Percentiles rank a stretch among this genome's conserved stretches.
Conservation (phyloP, 768 basidiomycete species). For the Mycena vitilis region DNA sequence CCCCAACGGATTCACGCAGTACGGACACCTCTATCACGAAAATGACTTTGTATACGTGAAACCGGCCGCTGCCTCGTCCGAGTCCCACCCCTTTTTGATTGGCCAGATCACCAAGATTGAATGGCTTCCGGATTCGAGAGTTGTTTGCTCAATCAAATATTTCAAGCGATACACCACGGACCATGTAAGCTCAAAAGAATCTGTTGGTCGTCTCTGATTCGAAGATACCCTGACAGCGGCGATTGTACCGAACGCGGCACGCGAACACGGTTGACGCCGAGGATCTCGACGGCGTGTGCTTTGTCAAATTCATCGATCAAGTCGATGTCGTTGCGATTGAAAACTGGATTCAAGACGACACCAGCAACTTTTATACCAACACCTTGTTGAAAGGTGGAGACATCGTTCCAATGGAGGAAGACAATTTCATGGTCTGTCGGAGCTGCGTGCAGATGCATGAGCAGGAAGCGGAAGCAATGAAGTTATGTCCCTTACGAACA, state of each 20-base stretch:
- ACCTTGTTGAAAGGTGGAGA: background rate
- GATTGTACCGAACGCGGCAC: slow-evolving; percentile 12
- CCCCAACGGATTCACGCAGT: slow-evolving; percentile 9
- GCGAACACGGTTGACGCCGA: background rate
- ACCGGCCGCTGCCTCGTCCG: background rate
- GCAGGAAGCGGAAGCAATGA: background rate
- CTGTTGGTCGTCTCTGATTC: background rate
- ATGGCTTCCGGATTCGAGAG: background rate
- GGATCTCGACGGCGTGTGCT: slow-evolving; percentile 17
- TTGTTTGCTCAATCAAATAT: slow-evolving; percentile 10
- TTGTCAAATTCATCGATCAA: slow-evolving; percentile 16
- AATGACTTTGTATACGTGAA: slow-evolving; percentile 29
- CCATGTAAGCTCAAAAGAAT: background rate
- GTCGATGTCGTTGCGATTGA: slow-evolving; percentile 6
- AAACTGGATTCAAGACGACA: slow-evolving; percentile 13
- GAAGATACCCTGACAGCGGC: slow-evolving; percentile 6
- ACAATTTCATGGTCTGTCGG: slow-evolving; percentile 4
- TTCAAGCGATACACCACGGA: slow-evolving; percentile 25
- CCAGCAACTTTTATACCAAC: slow-evolving; percentile 20
- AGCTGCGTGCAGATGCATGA: slow-evolving; percentile 2
- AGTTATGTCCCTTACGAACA: background rate
- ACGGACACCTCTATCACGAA: slow-evolving; percentile 6
- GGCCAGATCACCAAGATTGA: slow-evolving; percentile 17
- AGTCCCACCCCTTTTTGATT: background rate
- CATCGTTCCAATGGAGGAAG: background rate